Evolutionary conservation across 2,329 filamentous ascomycete genomes (phyloP), one percentile per base, ranked within the genome.

Genomic region (Penicillium sp.): DNA sequence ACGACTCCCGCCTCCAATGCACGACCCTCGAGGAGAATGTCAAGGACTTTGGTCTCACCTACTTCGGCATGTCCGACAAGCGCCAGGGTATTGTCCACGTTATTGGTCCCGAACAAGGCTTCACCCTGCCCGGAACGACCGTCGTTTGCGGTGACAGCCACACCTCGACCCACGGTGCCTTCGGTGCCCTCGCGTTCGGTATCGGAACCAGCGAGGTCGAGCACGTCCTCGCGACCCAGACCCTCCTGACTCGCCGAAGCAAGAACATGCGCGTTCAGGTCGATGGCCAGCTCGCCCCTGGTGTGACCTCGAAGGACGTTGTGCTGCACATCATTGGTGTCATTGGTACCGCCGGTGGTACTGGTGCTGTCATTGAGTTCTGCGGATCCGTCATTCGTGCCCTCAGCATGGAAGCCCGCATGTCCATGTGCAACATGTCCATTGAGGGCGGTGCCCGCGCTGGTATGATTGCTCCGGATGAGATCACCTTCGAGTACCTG

Each of bases 381-480:
- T 96, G 92, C 74, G 95, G 95, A 61, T 96, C 93, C 54, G 91
- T 95, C 62, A 97, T 99, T 74, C 88, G 92, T 68, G 81, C 79
- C 62, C 83, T 98, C 69, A 96, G 91, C 78, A 96, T 99, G 86
- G 95, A 98, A 79, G 95, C 94, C 45, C 88, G 95, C 68, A 98
- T 99, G 95, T 97, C 93, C 64, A 96, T 99, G 76, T 98, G 95
- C 83, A 99, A 99, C 82, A 98, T 98, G 95, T 92, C 93, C 14
- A 97, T 98, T 69, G 95, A 99, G 82, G 95, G 85, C 68, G 95
- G 95, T 78, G 95, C 95, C 50, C 86, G 95, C 79, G 94, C 94
- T 61, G 95, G 95, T 67, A 96, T 99, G 92, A 89, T 99, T 60
- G 95, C 95, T 10, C 95, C 95, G 5, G 95, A 99, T 72, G 89